A percentile compares a stretch with the other conserved stretches of the same genome.
Evolutionary conservation across 2,329 filamentous ascomycete species (phyloP).

Genomic region (Botrytis byssoidea): DNA sequence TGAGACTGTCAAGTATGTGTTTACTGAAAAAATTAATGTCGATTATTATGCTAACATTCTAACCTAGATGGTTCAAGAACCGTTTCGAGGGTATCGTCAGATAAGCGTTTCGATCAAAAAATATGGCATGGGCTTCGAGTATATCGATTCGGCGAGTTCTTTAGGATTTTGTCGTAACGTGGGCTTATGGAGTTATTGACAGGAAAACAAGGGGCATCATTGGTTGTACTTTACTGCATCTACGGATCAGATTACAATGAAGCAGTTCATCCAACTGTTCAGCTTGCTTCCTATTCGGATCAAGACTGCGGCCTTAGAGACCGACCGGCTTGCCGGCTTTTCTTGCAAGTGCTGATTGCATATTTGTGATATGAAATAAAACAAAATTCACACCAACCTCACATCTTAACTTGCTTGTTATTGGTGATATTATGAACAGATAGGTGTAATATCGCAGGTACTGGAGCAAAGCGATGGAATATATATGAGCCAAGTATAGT

Average conservation of each 20-base stretch:
- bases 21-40: not conserved
- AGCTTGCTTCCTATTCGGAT: conserved; percentile 51
- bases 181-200: conserved; percentile 34
- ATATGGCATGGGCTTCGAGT: conserved; percentile 14
- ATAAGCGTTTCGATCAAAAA: conserved; percentile 55
- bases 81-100: conserved; percentile 76
- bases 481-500: not conserved
- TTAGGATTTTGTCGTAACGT: conserved; percentile 26
- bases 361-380: conserved; percentile 8
- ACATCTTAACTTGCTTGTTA: not conserved
- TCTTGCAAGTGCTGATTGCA: conserved; percentile 27
- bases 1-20: conserved; percentile 76
- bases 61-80: conserved; percentile 73
- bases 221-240: conserved; percentile 38
- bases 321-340: conserved; percentile 72
- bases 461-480: not conserved
- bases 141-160: conserved; percentile 18
- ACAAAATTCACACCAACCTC: not conserved
- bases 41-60: conserved; percentile 5
- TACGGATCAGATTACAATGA: conserved; percentile 41
- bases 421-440: not conserved
- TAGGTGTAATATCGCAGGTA: not conserved
- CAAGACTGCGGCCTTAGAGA: conserved; percentile 67
- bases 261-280: conserved; percentile 47
- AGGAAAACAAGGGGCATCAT: conserved; percentile 28